These are phyloP conservation scores for Ascochyta fabae DNA, from an alignment of 2,329 filamentous ascomycete species.

Conservation along the genomic window DNA sequence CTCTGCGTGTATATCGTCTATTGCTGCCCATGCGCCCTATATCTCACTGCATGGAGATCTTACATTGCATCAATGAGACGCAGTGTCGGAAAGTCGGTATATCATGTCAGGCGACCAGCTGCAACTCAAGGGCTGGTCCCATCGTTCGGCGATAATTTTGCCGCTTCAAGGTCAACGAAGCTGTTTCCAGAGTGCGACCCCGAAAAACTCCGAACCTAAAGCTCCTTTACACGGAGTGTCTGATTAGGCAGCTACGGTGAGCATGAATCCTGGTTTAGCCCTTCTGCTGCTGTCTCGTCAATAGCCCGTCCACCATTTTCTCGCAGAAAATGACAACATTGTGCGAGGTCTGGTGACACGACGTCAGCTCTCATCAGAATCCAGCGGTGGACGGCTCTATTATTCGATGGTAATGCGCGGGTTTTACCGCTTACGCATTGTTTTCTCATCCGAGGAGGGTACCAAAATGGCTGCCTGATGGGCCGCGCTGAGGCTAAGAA, in stretches of 20 bases:
- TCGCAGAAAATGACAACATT: too few species aligned
- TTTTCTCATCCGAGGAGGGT: background rate
- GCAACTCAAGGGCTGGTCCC: background rate
- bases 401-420: background rate
- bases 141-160: background rate
- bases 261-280: too few species aligned
- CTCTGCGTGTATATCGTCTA: background rate
- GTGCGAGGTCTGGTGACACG: too few species aligned
- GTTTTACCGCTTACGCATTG: background rate
- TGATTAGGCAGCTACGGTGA: too few species aligned
- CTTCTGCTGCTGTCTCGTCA: too few species aligned
- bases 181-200: too few species aligned
- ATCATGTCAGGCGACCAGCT: background rate
- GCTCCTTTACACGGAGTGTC: too few species aligned
- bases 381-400: too few species aligned
- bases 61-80: background rate
- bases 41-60: background rate
- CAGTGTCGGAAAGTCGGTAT: background rate
- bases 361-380: too few species aligned
- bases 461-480: constrained; percentile 10
- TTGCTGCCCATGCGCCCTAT: background rate
- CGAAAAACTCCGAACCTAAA: too few species aligned
- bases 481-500: background rate
- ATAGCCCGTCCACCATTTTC: too few species aligned
- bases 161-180: too few species aligned